Base-by-base conservation (phyloP, 768 basidiomycete genomes). In the Agaricus subrufescens region DNA sequence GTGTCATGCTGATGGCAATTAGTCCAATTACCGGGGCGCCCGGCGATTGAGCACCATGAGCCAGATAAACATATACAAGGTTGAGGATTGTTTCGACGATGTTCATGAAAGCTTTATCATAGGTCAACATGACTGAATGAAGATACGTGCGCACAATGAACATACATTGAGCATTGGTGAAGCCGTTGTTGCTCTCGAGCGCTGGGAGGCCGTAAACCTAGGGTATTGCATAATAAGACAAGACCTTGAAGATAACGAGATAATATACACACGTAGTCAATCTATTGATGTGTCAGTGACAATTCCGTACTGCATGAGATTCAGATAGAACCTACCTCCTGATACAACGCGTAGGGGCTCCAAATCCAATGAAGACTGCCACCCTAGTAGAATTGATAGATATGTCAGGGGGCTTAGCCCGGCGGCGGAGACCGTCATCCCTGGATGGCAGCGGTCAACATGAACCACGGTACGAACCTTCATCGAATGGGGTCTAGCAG, bases 331-430 rank as follows among this genome's bases (percentile, higher is more conserved):
- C 71, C 44, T 51, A 91, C 73, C n/a, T 86, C 73, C 64, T 91
- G 86, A 70, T 92, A 93, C 30, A 89, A 57, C 26, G 76, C 79
- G 65, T 95, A 95, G 2, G 91, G 91, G 57, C 79, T 74, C 94
- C 93, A 96, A 44, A 95, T 80, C 93, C 92, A 95, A 62, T 94
- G 89, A 46, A 94, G 75, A 69, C 94, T 91, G 2, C 94, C 94
- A 0, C 90, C 92, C 76, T 80, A 49, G 25, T 19, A 19, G 42
- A 15, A 37, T 40, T n/a, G 43, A 31, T 46, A 31, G 11, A 29
- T 8, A 38, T 39, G 47, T 38, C 51, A 25, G 40, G 14, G 44
- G 43, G 19, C 19, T 45, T 26, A 26, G 19, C 12, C 12, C 19
- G 40, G 40, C 19, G 12, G 40, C 15, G 12, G 40, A 42, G 7